Conservation (phyloP, 768 basidiomycete genomes). For the Lactifluus subvellereus region DNA sequence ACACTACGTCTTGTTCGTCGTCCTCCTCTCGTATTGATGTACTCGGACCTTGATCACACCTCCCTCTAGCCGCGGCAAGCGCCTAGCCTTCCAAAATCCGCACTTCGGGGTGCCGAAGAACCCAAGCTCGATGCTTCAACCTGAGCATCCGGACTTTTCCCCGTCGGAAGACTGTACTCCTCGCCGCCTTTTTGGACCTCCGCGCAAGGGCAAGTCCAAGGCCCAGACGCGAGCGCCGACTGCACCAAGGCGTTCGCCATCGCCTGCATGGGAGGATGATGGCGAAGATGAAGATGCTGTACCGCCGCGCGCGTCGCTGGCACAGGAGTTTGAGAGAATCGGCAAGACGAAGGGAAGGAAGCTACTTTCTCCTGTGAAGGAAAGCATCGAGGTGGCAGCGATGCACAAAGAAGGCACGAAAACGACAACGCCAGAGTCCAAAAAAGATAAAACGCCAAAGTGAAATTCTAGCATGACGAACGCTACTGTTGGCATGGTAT, state of each 20-base stretch:
- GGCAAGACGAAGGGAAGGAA: constrained; percentile 12
- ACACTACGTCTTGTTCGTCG: constrained; percentile 24
- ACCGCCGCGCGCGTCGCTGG: constrained; percentile 12
- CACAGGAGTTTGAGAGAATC: constrained; percentile 21
- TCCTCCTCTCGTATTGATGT: background rate
- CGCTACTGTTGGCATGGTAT: background rate
- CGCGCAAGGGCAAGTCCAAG: background rate
- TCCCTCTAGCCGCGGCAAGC: constrained; percentile 21
- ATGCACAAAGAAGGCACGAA: background rate
- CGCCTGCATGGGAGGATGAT: constrained; percentile 13
- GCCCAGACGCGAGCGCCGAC: background rate
- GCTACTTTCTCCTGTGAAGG: background rate
- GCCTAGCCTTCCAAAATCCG: constrained; percentile 21
- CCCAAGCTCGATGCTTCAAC: constrained; percentile 17
- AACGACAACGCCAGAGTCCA: background rate
- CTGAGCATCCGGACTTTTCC: constrained; percentile 24
- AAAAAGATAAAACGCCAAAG: background rate
- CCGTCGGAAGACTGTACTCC: constrained; percentile 24
- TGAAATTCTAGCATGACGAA: background rate
- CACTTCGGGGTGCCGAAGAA: constrained; percentile 17
- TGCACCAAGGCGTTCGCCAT: constrained; percentile 9
- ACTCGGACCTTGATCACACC: no score
- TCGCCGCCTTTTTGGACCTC: constrained; percentile 20
- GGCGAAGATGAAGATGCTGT: constrained; percentile 7
- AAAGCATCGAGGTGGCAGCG: background rate